A percentile compares a stretch with the other conserved stretches of the same genome.
Conservation (phyloP, 768 basidiomycete genomes). For the Suillus fuscotomentosus region DNA sequence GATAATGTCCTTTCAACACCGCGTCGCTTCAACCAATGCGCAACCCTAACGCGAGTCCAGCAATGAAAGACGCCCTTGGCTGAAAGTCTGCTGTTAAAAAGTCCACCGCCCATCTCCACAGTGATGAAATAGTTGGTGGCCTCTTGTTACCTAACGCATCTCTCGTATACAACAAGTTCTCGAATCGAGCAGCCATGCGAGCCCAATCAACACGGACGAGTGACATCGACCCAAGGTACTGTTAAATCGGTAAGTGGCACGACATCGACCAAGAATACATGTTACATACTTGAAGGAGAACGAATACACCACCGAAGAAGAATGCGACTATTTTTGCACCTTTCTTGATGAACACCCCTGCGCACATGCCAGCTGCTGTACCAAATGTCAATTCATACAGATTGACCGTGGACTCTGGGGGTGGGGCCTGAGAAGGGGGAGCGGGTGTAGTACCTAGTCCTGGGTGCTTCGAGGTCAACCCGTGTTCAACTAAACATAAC, state of each 20-base stretch:
- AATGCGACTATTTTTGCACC: conserved; percentile 85
- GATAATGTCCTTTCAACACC: conserved; percentile 14
- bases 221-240: conserved; percentile 80
- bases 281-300: conserved; percentile 77
- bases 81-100: conserved; percentile 95
- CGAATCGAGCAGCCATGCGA: conserved; percentile 63
- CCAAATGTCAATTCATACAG: conserved; percentile 85
- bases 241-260: background rate
- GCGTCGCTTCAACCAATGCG: conserved; percentile 60
- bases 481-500: conserved; percentile 8
- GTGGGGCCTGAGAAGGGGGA: conserved; percentile 34
- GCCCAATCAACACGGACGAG: conserved; percentile 82
- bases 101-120: conserved; percentile 68
- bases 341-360: conserved; percentile 94
- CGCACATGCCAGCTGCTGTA: conserved; percentile 83
- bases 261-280: background rate
- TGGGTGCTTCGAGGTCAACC: conserved; percentile 10
- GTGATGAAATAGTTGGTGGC: conserved; percentile 61
- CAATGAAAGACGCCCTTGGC: conserved; percentile 83
- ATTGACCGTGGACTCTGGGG: conserved; percentile 73
- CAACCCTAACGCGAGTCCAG: conserved; percentile 78
- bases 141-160: conserved; percentile 52
- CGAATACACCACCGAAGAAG: conserved; percentile 86
- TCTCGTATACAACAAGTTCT: conserved; percentile 65
- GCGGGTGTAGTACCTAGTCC: conserved; percentile 5